Conservation (phyloP, 108 stramenopile genomes). For the Pseudonitzschia delicatissima region DNA sequence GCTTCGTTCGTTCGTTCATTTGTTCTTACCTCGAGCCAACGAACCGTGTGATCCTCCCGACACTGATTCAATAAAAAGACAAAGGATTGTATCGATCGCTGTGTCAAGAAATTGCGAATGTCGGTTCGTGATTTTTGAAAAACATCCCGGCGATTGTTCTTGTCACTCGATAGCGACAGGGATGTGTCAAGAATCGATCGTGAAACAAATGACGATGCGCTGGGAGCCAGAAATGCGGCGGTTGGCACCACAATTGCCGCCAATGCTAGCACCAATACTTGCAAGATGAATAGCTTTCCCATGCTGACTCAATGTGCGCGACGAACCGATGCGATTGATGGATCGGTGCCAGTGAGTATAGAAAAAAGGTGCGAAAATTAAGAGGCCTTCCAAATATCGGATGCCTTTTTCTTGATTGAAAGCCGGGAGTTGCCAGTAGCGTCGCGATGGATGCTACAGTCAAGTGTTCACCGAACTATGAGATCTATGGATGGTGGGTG, state of each 20-base stretch:
- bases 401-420: too few relatives aligned
- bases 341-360: too few relatives aligned
- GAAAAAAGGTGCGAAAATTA: too few relatives aligned
- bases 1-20: too few relatives aligned
- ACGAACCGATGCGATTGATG: background rate
- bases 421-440: too few relatives aligned
- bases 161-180: background rate
- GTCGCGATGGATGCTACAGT: too few relatives aligned
- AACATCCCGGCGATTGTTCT: background rate
- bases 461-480: too few relatives aligned
- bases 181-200: background rate
- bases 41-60: conserved; percentile 75
- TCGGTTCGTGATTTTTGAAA: conserved; percentile 30
- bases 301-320: too few relatives aligned
- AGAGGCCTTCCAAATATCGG: too few relatives aligned
- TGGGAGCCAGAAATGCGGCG: conserved; percentile 3
- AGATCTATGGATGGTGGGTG: too few relatives aligned
- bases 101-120: conserved; percentile 64
- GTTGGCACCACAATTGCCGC: background rate
- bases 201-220: background rate
- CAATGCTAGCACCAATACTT: background rate
- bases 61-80: conserved; percentile 60
- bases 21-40: conserved; percentile 57
- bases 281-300: background rate
- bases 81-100: conserved; percentile 80